Evolutionary conservation across 2,329 filamentous ascomycete genomes (phyloP).

Genomic region (Blastomyces parvus): DNA sequence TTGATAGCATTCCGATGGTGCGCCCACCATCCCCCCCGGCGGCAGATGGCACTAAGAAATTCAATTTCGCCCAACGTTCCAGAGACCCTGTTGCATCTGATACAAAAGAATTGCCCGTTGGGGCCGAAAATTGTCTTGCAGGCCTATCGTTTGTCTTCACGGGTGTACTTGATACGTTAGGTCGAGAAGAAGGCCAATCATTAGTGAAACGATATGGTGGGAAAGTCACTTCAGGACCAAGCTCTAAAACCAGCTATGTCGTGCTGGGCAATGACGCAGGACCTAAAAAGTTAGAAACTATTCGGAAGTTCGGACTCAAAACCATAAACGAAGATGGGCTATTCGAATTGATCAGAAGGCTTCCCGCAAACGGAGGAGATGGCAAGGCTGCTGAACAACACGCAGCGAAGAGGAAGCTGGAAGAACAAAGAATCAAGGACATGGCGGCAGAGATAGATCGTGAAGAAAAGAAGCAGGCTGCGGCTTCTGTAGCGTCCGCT

Average conservation of each 20-base stretch:
- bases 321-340: slow-evolving; percentile 91
- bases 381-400: slow-evolving; percentile 80
- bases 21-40: slow-evolving; percentile 74
- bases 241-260: slow-evolving; percentile 88
- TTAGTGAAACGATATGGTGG: slow-evolving; percentile 91
- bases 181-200: slow-evolving; percentile 72
- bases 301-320: slow-evolving; percentile 67
- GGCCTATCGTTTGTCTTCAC: slow-evolving; percentile 94
- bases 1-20: slow-evolving; percentile 77
- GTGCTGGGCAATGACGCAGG: slow-evolving; percentile 86
- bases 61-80: slow-evolving; percentile 57
- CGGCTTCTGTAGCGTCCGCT: slow-evolving; percentile 43
- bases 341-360: slow-evolving; percentile 68
- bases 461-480: slow-evolving; percentile 53
- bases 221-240: slow-evolving; percentile 76
- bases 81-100: slow-evolving; percentile 56
- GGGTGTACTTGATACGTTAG: slow-evolving; percentile 68
- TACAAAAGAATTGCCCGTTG: slow-evolving; percentile 66
- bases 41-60: slow-evolving; percentile 49
- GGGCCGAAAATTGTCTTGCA: slow-evolving; percentile 78
- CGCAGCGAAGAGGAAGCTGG: slow-evolving; percentile 72
- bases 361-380: slow-evolving; percentile 79
- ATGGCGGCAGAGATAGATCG: slow-evolving; percentile 78
- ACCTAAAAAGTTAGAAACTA: slow-evolving; percentile 84
- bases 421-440: slow-evolving; percentile 70